Conservation (phyloP, 805 yeast species). For the Pachysolen tannophilus region DNA sequence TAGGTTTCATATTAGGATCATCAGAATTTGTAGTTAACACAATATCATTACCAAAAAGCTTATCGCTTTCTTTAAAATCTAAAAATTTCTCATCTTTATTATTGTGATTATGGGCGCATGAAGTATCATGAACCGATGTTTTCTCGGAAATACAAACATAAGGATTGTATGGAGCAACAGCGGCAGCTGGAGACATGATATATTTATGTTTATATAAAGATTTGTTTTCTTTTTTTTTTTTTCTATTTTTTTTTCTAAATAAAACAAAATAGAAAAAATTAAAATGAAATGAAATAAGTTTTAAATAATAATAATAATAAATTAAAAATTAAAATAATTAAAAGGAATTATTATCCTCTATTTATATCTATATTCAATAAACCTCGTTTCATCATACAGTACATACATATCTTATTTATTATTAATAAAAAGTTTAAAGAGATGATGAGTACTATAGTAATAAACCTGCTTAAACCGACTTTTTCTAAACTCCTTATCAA, state of each 20-base stretch:
- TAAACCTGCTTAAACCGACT: too few species aligned
- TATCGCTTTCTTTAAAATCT: slow-evolving; percentile 13
- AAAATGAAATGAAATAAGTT: slow-evolving; percentile 1
- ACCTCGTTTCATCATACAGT: too few species aligned
- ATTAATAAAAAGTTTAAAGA: too few species aligned
- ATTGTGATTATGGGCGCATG: background rate
- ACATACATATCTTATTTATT: too few species aligned
- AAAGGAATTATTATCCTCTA: background rate
- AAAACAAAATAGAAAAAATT: background rate
- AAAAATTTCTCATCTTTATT: slow-evolving; percentile 13
- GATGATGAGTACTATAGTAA: too few species aligned
- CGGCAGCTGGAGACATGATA: slow-evolving; percentile 10
- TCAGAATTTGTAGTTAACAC: slow-evolving; percentile 46
- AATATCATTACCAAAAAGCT: slow-evolving; percentile 22
- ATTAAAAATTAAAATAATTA: background rate
- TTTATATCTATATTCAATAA: background rate
- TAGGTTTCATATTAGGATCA: slow-evolving; percentile 41
- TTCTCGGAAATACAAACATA: slow-evolving; percentile 4
- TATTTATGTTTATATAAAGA: background rate
- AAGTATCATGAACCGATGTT: background rate
- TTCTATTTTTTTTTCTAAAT: slow-evolving; percentile 1
- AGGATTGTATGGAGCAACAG: slow-evolving; percentile 3
- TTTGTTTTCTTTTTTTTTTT: too few species aligned
- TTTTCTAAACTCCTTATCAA: too few species aligned
- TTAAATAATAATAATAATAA: too few species aligned